phyloP scores from a whole-genome alignment of 1,284 basidiomycete genomes.

The Phaffia rhodozyma region DNA sequence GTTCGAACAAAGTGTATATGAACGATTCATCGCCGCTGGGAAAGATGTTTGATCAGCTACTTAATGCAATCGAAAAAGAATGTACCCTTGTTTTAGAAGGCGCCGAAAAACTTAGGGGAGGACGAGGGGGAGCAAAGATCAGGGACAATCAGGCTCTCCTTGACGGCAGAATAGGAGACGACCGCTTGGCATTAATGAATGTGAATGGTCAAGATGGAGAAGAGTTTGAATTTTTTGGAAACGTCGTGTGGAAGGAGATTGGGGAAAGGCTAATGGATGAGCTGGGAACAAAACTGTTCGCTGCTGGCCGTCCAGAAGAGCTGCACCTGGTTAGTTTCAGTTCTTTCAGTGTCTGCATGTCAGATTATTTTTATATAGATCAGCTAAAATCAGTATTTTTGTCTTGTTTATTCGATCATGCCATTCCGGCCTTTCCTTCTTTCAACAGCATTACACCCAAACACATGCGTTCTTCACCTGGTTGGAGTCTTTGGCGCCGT shows the following conservation, averaged over 20 bases:
- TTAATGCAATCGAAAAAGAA: slow-evolving; percentile 65
- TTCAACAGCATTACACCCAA: slow-evolving; percentile 59
- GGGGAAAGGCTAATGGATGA: slow-evolving; percentile 67
- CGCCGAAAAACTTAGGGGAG: background rate
- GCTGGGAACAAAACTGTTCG: slow-evolving; percentile 68
- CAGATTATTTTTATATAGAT: background rate
- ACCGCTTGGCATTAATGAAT: background rate
- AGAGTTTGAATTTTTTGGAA: slow-evolving; percentile 67
- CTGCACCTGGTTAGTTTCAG: slow-evolving; percentile 59
- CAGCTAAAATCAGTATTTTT: background rate
- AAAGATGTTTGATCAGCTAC: slow-evolving; percentile 62
- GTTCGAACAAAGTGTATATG: background rate
- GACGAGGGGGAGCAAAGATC: slow-evolving; percentile 5
- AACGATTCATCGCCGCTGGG: slow-evolving; percentile 55
- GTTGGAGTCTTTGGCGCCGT: slow-evolving; percentile 70
- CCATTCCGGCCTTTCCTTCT: background rate
- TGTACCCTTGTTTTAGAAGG: slow-evolving; percentile 52
- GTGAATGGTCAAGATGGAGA: slow-evolving; percentile 23
- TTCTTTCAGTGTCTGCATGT: background rate
- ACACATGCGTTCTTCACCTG: slow-evolving; percentile 74
- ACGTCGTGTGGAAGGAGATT: slow-evolving; percentile 78
- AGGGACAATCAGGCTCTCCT: too few relatives aligned
- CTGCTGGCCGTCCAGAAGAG: slow-evolving; percentile 77
- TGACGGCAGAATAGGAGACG: background rate
- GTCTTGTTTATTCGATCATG: background rate